Evolutionary conservation across 106 monocot genomes (phyloP).

Genomic region (Dioscorea zingiberensis): DNA sequence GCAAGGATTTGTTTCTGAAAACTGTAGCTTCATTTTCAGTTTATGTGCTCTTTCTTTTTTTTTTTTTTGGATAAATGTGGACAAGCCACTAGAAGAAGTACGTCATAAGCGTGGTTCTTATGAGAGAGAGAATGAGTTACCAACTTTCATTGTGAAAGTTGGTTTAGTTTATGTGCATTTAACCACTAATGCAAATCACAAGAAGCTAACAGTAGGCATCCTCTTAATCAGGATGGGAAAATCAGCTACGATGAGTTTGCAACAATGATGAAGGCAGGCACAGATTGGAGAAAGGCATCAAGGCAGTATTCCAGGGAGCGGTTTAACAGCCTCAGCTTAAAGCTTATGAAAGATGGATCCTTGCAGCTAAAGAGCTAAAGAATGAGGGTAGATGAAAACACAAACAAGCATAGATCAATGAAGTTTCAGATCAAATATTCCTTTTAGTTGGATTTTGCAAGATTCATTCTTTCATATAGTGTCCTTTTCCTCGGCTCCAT

Average conservation of each 20-base stretch:
- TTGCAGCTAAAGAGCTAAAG: conserved; percentile 20
- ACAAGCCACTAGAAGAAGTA: too few relatives aligned
- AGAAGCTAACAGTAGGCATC: too few relatives aligned
- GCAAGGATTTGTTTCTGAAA: too few relatives aligned
- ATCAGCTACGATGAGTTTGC: conserved; percentile 67
- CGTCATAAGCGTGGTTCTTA: too few relatives aligned
- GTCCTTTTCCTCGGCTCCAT: neutral
- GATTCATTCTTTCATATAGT: conserved; percentile 1
- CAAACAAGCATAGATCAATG: neutral
- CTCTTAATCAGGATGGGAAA: conserved; percentile 31
- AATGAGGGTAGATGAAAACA: conserved; percentile 7
- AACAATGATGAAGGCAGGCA: conserved; percentile 63
- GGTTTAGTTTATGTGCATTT: too few relatives aligned
- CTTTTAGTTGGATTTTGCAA: neutral
- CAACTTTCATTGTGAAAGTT: too few relatives aligned
- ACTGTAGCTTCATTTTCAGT: too few relatives aligned
- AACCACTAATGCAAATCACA: too few relatives aligned
- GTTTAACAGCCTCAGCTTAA: conserved; percentile 48
- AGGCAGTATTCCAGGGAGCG: conserved; percentile 52
- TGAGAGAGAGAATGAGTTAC: too few relatives aligned
- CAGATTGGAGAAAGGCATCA: conserved; percentile 68
- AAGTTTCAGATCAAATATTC: neutral
- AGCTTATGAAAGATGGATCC: conserved; percentile 51
- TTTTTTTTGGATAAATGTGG: too few relatives aligned
- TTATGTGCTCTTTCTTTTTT: too few relatives aligned